Evolutionary conservation across 2,329 filamentous ascomycete species (phyloP).

Genomic region (Amylocarpus encephaloides): DNA sequence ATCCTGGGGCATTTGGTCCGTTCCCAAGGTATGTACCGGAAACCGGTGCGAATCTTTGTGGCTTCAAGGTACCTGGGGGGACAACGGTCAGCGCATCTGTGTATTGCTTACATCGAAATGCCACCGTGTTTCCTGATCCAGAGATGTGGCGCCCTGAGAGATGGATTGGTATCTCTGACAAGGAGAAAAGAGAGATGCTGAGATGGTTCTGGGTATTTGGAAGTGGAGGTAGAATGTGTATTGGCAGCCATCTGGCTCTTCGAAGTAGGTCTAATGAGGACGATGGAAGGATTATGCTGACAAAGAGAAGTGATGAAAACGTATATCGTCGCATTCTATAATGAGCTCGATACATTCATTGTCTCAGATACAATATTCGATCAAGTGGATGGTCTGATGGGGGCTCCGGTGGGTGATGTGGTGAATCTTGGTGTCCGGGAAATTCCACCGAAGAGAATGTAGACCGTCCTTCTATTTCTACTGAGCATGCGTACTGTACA

Average conservation of each 20-base stretch:
- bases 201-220: constrained; percentile 60
- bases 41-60: not conserved
- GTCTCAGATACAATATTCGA: not conserved
- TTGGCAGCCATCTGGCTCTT: constrained; percentile 59
- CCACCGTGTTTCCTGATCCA: constrained; percentile 40
- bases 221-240: constrained; percentile 58
- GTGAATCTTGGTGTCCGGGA: not conserved
- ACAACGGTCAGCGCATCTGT: constrained; percentile 43
- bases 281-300: not conserved
- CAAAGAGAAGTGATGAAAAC: not conserved
- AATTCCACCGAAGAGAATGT: too few species aligned
- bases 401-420: not conserved
- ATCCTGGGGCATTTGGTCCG: constrained; percentile 46
- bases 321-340: not conserved
- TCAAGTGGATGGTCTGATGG: not conserved
- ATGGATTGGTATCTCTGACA: constrained; percentile 39
- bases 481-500: too few species aligned
- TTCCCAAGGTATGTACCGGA: constrained; percentile 33
- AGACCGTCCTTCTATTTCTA: too few species aligned
- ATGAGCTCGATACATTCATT: not conserved
- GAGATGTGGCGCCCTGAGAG: constrained; percentile 38
- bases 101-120: constrained; percentile 47
- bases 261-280: constrained; percentile 35
- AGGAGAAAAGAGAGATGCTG: constrained; percentile 36
- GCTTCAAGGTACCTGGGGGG: constrained; percentile 39